Conservation (phyloP, 192 early-diverging fungal genomes). For the Paraglomus brasilianum region DNA sequence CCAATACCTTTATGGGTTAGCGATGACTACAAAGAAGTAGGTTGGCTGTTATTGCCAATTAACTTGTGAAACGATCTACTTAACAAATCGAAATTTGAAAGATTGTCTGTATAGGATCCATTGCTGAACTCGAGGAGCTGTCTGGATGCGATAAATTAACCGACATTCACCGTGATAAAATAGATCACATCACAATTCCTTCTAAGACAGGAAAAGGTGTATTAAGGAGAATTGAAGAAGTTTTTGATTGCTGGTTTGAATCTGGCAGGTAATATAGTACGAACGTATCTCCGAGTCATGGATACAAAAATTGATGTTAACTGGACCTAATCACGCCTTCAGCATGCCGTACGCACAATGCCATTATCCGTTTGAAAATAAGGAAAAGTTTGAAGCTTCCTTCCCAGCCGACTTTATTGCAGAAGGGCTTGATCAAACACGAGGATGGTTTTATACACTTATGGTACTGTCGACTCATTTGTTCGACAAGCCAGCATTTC, state of each 20-base stretch:
- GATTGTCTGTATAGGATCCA: slow-evolving; percentile 86
- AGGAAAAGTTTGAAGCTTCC: slow-evolving; percentile 75
- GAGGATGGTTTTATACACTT: slow-evolving; percentile 99
- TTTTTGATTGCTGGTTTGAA: slow-evolving; percentile 99
- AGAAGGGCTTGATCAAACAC: slow-evolving; percentile 99
- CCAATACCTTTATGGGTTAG: slow-evolving; percentile 97
- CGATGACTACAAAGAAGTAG: slow-evolving; percentile 83
- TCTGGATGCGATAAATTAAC: slow-evolving; percentile 82
- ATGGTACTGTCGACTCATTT: slow-evolving; percentile 95
- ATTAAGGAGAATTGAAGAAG: slow-evolving; percentile 88
- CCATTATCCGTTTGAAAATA: slow-evolving; percentile 99
- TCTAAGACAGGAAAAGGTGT: slow-evolving; percentile 84
- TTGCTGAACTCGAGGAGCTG: slow-evolving; percentile 85
- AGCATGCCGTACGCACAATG: slow-evolving; percentile 99
- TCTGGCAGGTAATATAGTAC: slow-evolving; percentile 65
- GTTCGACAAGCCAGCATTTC: slow-evolving; percentile 92
- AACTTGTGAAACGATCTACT: no score
- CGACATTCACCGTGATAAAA: slow-evolving; percentile 95
- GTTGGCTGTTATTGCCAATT: no score
- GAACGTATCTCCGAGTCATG: no score
- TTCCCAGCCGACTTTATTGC: slow-evolving; percentile 99
- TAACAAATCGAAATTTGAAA: no score
- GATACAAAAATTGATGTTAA: no score
- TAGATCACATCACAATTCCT: slow-evolving; percentile 96
- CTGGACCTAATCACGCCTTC: no score